Base-by-base conservation (phyloP, 1,284 basidiomycete genomes). In the Irpex sp. region DNA sequence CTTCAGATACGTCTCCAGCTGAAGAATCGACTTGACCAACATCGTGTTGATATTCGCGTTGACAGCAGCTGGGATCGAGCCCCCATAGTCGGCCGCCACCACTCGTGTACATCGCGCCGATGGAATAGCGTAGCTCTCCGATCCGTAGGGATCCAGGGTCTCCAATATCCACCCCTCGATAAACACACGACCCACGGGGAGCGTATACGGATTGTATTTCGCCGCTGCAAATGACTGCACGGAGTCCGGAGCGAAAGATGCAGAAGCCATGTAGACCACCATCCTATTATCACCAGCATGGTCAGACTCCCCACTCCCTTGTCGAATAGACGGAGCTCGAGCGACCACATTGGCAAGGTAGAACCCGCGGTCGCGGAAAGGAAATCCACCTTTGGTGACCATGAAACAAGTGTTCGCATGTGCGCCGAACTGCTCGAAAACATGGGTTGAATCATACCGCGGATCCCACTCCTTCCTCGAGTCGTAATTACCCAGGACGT, bases 81-180 rank as follows among this genome's bases (percentile, higher is more conserved):
- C 94, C 4, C 89, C 88, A 69, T 91, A 96, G 74, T 99, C 96
- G 61, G 97, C 82, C 0, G 94, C 91, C 5, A 91, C 87, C 48
- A 98, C 81, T 65, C 95, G 84, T 56, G 92, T 96, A 74, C 94
- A 96, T 58, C 91, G 79, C 23, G 96, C 94, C 2, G 95, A 98
- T 0, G 96, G 96, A 53, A 99, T 98, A 14, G 93, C 86, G 71
- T 96, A 96, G 68, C 94, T 95, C 73, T 97, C 94, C 63, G 91
- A 89, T 51, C 93, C 93, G 72, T 99, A 99, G 0, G 97, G 96
- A 72, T 99, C 96, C 52, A 99, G 82, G 1, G 96, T 98, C 77
- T 99, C 95, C 66, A 98, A 75, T 52, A 98, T 89, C 97, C 97
- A 99, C 0, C 93, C 96, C 67, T 98, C 95, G 3, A 99, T 78